Percentiles rank a stretch among this genome's conserved stretches.
These are phyloP conservation scores for Coemansia aciculifera DNA, from an alignment of 192 early-diverging fungal genomes.

Conservation along the genomic window DNA sequence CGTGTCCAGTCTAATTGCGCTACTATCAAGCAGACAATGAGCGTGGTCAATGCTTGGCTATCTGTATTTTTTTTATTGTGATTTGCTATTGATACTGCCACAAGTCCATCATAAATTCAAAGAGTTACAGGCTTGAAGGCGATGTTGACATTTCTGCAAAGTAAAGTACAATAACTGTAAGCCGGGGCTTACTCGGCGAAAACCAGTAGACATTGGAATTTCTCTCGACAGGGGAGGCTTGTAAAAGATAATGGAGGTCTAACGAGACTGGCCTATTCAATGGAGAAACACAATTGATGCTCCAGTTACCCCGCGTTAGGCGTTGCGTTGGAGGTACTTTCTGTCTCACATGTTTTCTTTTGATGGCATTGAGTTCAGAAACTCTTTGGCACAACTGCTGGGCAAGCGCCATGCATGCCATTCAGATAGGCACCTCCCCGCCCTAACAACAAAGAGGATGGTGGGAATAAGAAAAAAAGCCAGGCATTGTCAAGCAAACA, in stretches of 20 bases:
- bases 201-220: neutral
- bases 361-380: neutral
- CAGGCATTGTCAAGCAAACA: neutral
- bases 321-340: neutral
- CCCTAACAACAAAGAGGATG: neutral
- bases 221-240: neutral
- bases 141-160: neutral
- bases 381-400: neutral
- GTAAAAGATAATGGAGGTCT: neutral
- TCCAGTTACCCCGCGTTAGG: slow-evolving; percentile 3
- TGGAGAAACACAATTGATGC: neutral
- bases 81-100: neutral
- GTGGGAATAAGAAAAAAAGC: neutral
- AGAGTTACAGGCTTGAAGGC: neutral
- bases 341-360: neutral
- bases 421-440: neutral
- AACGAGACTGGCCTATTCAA: neutral
- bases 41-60: neutral
- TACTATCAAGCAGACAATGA: neutral
- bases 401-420: slow-evolving; percentile 9
- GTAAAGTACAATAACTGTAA: neutral
- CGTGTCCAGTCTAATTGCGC: neutral
- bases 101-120: neutral
- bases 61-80: neutral
- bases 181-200: neutral